Conservation (phyloP, 2,329 filamentous ascomycete species). For the Fusarium sp. region DNA sequence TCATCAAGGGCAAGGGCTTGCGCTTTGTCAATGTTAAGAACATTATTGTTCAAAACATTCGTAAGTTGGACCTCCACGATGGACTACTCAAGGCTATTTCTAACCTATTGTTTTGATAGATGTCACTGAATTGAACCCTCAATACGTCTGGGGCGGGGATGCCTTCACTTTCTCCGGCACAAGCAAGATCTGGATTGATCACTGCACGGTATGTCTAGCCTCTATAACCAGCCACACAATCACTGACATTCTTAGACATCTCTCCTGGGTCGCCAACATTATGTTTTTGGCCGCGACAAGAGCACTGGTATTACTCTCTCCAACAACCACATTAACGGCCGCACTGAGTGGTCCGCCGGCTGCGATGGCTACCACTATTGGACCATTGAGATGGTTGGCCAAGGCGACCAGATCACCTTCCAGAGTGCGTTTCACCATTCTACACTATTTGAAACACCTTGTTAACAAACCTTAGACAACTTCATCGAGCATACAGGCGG, state of each 20-base stretch:
- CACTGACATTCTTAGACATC: slow-evolving; percentile 14
- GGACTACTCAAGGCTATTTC: fast-evolving
- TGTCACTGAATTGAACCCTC: slow-evolving; percentile 31
- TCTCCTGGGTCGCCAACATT: slow-evolving; percentile 31
- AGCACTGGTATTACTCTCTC: slow-evolving; percentile 57
- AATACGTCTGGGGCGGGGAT: slow-evolving; percentile 40
- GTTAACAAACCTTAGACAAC: slow-evolving; percentile 7
- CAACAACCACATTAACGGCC: slow-evolving; percentile 60
- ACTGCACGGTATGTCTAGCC: slow-evolving; percentile 13
- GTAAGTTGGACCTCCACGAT: fast-evolving
- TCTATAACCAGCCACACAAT: fast-evolving
- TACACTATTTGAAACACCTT: not conserved
- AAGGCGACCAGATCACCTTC: slow-evolving; percentile 25
- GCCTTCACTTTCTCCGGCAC: slow-evolving; percentile 28
- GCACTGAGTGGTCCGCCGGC: slow-evolving; percentile 55
- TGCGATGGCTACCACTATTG: slow-evolving; percentile 63
- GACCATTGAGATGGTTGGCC: slow-evolving; percentile 42
- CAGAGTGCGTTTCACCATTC: not conserved
- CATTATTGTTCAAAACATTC: slow-evolving; percentile 30
- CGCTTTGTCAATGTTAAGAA: slow-evolving; percentile 50
- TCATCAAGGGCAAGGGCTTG: slow-evolving; percentile 57
- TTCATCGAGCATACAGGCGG: slow-evolving; percentile 40
- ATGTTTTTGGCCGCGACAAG: slow-evolving; percentile 33
- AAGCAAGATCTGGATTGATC: slow-evolving; percentile 38
- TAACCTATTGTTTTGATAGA: not conserved